Percentiles rank a stretch among this genome's conserved stretches.
These are phyloP conservation scores for Cytidiella melzeri DNA, from an alignment of 768 basidiomycete species.

Conservation along the genomic window DNA sequence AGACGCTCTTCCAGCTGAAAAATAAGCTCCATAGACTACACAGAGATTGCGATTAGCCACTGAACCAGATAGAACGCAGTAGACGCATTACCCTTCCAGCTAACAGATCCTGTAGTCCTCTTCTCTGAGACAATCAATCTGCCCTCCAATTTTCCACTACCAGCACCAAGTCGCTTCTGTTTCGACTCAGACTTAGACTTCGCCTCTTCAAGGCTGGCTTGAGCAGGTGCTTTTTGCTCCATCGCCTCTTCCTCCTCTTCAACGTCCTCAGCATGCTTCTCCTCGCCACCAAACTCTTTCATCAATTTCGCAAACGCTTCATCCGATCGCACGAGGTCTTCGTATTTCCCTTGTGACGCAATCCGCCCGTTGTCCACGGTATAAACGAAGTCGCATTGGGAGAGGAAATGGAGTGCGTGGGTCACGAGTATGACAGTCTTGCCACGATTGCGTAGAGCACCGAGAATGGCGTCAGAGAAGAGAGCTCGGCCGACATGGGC, in stretches of 20 bases:
- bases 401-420: constrained; percentile 49
- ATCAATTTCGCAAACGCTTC: constrained; percentile 55
- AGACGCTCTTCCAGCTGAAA: constrained; percentile 47
- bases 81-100: constrained; percentile 33
- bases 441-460: constrained; percentile 35
- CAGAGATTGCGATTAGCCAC: background rate
- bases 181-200: constrained; percentile 33
- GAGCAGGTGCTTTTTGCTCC: constrained; percentile 9
- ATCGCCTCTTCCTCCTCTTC: constrained; percentile 24
- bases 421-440: constrained; percentile 52
- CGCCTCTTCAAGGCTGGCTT: constrained; percentile 26
- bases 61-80: no score
- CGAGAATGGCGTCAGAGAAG: constrained; percentile 60
- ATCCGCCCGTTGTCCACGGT: constrained; percentile 38
- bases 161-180: constrained; percentile 32
- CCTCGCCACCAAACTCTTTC: constrained; percentile 53
- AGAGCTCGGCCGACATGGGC: constrained; percentile 69
- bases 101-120: constrained; percentile 59
- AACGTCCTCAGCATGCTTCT: constrained; percentile 30
- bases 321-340: constrained; percentile 39
- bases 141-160: constrained; percentile 60
- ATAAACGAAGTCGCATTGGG: constrained; percentile 46
- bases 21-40: constrained; percentile 55
- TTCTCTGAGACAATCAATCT: constrained; percentile 60
- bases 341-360: constrained; percentile 46